Evolutionary conservation across 345 rosid species (phyloP).

Genomic region (Rubroshorea leprosula): DNA sequence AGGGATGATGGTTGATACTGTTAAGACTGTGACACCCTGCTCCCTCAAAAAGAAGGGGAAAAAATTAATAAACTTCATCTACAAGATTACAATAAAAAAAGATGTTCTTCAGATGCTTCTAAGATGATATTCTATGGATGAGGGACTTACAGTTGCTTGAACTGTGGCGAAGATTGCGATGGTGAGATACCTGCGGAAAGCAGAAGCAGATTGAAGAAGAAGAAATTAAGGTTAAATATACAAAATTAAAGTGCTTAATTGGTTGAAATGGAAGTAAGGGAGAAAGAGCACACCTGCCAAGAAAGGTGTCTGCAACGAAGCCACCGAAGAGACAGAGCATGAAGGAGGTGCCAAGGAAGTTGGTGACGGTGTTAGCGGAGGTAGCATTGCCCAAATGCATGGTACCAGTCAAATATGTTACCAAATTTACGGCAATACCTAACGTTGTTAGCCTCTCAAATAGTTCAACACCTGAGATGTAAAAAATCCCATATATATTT

Average conservation of each 20-base stretch:
- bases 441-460: conserved; percentile 89
- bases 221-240: neutral
- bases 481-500: neutral
- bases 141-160: conserved; percentile 61
- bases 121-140: too few species aligned
- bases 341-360: conserved; percentile 93
- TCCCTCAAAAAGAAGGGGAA: too few species aligned
- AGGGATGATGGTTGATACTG: conserved; percentile 80
- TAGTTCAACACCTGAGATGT: conserved; percentile 55
- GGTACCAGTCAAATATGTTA: conserved; percentile 81
- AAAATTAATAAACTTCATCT: neutral
- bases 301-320: conserved; percentile 87
- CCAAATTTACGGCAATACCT: conserved; percentile 88
- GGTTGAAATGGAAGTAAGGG: neutral
- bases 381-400: conserved; percentile 90
- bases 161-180: conserved; percentile 79
- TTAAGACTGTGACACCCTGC: conserved; percentile 79
- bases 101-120: too few species aligned
- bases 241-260: neutral
- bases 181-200: conserved; percentile 57
- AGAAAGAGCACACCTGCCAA: conserved; percentile 55
- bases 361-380: conserved; percentile 82
- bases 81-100: too few species aligned
- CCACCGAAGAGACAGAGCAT: conserved; percentile 95
- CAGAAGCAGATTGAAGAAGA: conserved; percentile 5